Percentiles rank a stretch among this genome's conserved stretches.
These are phyloP conservation scores for Penicillium pulvis DNA, from an alignment of 495 filamentous ascomycete genomes.

Conservation along the genomic window DNA sequence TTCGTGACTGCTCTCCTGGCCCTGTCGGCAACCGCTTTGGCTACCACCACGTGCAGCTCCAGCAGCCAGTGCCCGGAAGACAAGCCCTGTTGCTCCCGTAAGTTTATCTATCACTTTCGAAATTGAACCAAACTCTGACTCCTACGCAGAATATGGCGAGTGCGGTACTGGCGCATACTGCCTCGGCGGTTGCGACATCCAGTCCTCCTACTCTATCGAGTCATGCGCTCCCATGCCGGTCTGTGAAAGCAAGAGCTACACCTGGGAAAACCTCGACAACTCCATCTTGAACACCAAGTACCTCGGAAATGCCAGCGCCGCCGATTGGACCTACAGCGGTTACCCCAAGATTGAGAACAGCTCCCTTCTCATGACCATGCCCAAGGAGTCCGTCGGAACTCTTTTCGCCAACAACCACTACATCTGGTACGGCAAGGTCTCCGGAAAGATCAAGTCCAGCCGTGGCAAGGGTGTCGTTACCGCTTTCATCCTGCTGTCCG, in stretches of 20 bases:
- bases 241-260: constrained; percentile 74
- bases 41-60: constrained; percentile 50
- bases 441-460: constrained; percentile 81
- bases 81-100: constrained; percentile 91
- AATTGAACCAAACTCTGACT: not conserved
- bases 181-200: constrained; percentile 91
- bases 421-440: constrained; percentile 96
- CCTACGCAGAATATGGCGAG: constrained; percentile 78
- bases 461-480: constrained; percentile 87
- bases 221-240: constrained; percentile 85
- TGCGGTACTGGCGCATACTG: constrained; percentile 95
- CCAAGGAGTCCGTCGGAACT: constrained; percentile 77
- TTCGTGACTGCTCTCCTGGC: constrained; percentile 34
- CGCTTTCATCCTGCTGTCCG: constrained; percentile 90
- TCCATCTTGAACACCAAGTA: constrained; percentile 73
- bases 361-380: constrained; percentile 82
- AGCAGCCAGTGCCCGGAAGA: constrained; percentile 70
- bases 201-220: constrained; percentile 74
- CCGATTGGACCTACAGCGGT: constrained; percentile 90
- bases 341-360: constrained; percentile 61
- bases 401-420: constrained; percentile 85
- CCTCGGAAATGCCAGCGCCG: constrained; percentile 73
- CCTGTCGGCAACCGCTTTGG: constrained; percentile 40
- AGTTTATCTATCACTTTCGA: constrained; percentile 37
- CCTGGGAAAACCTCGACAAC: constrained; percentile 63